Percentiles rank a stretch among this genome's conserved stretches.
Conservation (phyloP, 441 rosid species). For the Populus hybrid region DNA sequence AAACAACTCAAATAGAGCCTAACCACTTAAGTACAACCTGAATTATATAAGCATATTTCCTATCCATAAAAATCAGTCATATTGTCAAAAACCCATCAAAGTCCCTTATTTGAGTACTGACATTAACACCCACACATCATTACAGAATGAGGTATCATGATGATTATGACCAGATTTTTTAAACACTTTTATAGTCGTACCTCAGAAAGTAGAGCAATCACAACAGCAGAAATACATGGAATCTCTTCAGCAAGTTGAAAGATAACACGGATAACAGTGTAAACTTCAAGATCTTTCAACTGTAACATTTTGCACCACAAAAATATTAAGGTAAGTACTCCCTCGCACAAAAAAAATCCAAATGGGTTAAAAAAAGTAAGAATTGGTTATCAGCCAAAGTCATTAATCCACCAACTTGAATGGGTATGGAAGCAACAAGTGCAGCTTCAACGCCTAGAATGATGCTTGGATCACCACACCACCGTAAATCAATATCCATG, state of each 20-base stretch:
- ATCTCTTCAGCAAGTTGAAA: constrained; percentile 97
- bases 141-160: neutral
- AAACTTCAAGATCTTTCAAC: constrained; percentile 98
- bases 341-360: neutral
- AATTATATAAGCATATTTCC: neutral
- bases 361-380: neutral
- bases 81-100: neutral
- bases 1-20: neutral
- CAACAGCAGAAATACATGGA: constrained; percentile 97
- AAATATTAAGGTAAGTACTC: constrained; percentile 11
- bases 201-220: constrained; percentile 91
- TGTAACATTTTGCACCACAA: constrained; percentile 36
- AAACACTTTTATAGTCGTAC: constrained; percentile 30
- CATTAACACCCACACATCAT: neutral
- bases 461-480: constrained; percentile 98
- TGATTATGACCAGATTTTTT: neutral
- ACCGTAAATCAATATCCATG: constrained; percentile 94
- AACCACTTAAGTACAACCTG: neutral
- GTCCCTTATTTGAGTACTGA: neutral
- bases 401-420: constrained; percentile 58
- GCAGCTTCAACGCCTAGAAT: constrained; percentile 88
- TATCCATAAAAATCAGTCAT: neutral
- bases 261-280: constrained; percentile 82
- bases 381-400: constrained; percentile 9
- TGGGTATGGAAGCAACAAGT: constrained; percentile 90